Evolutionary conservation across 2,329 filamentous ascomycete species (phyloP), one percentile per base, ranked within the genome.

Genomic region (Fusarium sp.): DNA sequence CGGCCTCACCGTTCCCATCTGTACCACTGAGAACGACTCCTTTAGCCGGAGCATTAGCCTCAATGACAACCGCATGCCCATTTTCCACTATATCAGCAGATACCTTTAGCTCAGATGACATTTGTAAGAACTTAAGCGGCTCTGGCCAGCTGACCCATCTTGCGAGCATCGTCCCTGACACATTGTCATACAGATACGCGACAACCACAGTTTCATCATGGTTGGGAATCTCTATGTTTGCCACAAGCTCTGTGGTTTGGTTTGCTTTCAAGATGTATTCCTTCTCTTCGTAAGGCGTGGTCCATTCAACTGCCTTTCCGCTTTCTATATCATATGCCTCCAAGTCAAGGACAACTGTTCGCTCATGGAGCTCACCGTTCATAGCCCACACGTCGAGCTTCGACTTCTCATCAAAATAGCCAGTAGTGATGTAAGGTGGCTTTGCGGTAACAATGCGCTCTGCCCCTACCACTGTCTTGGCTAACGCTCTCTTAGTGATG

Each of bases 71-170:
- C 2, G 35, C 49, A 6, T 30, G 22, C 7, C 30, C 20, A 17
- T 7, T 19, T 0, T 43, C 35, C 3, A 62, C 48, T 1, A 32
- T 1, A 6, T 33, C 9, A 0, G 41, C 13, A 0, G 30, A 33
- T 1, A 62, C 10, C 3, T 62, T 10, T 0, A 62, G n/a, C 6
- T 47, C 19, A 1, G 35, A 2, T 7, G 56, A 55, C 9, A 62
- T 46, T 2, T 35, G 47, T 1, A 62, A 17, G 3, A 43, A 62
- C 4, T 62, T 62, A 0, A 62, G 41, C 1, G 59, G 56, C 4
- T 62, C 56, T 0, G 56, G 59, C 59, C 59, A 62, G 48, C 56
- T 62, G 1, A 62, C 30, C 59, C 59, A 62, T 44, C 59, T 17
- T 6, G 59, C 41, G 0, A 62, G 20, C 5, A n/a, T 8, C 4